These are phyloP conservation scores for Fusarium acutatum DNA, from an alignment of 2,329 filamentous ascomycete species.

Conservation along the genomic window DNA sequence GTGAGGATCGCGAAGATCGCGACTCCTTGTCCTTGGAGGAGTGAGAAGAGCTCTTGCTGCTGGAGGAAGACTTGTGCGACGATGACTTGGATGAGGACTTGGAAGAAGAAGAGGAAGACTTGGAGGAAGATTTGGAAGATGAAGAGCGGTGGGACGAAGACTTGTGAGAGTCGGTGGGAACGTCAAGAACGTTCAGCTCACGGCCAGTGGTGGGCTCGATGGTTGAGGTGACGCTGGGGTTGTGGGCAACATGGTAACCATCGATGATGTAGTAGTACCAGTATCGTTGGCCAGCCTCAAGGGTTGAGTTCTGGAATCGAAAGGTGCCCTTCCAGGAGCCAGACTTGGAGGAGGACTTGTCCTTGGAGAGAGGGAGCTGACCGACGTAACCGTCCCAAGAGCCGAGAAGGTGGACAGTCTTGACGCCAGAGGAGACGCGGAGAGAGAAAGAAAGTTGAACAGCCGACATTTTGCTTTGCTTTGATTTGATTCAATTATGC, in stretches of 20 bases:
- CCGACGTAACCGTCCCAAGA: slow-evolving; percentile 98
- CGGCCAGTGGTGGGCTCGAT: slow-evolving; percentile 96
- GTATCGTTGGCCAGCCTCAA: slow-evolving; percentile 91
- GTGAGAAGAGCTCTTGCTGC: slow-evolving; percentile 53
- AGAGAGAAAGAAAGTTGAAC: slow-evolving; percentile 96
- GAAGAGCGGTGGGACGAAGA: slow-evolving; percentile 53
- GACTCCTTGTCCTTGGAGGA: slow-evolving; percentile 55
- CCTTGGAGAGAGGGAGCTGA: slow-evolving; percentile 93
- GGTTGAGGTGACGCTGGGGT: slow-evolving; percentile 87
- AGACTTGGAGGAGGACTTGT: slow-evolving; percentile 81
- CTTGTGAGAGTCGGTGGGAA: slow-evolving; percentile 65
- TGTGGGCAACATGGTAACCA: slow-evolving; percentile 97
- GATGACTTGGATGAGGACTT: slow-evolving; percentile 53
- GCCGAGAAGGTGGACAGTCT: slow-evolving; percentile 96
- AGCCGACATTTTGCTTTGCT: slow-evolving; percentile 79
- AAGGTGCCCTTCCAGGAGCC: slow-evolving; percentile 97
- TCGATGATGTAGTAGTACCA: slow-evolving; percentile 99
- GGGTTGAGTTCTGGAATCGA: slow-evolving; percentile 87
- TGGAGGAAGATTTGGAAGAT: slow-evolving; percentile 53
- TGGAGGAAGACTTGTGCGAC: slow-evolving; percentile 46
- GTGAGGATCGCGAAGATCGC: slow-evolving; percentile 53
- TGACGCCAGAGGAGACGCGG: slow-evolving; percentile 94
- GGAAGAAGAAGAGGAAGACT: slow-evolving; percentile 46
- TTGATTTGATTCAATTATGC: slow-evolving; percentile 48
- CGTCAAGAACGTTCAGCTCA: slow-evolving; percentile 96